A percentile compares a stretch with the other conserved stretches of the same genome.
Conservation (phyloP, 1,284 basidiomycete genomes). For the Cerrena zonata region DNA sequence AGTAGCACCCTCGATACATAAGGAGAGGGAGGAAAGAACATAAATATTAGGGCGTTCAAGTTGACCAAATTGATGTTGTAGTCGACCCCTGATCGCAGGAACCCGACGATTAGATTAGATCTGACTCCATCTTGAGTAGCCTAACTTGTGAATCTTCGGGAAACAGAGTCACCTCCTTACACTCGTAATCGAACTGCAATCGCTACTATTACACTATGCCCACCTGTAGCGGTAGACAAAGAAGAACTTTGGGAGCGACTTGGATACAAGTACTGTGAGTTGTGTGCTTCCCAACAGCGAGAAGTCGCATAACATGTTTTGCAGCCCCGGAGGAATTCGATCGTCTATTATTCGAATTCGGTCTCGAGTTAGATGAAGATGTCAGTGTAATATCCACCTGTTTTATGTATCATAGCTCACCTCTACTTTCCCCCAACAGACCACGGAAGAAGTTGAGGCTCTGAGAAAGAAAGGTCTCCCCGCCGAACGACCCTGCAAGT, state of each 20-base stretch:
- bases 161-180: neutral
- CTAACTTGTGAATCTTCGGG: no score
- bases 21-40: no score
- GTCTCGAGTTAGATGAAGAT: constrained; percentile 95
- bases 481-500: constrained; percentile 71
- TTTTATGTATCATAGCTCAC: neutral
- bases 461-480: constrained; percentile 77
- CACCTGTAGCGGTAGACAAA: constrained; percentile 92
- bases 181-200: neutral
- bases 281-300: no score
- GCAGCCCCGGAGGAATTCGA: constrained; percentile 91
- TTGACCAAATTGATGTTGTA: no score
- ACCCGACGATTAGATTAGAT: constrained; percentile 2
- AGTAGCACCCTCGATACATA: no score
- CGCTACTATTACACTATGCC: constrained; percentile 61
- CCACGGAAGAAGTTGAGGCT: constrained; percentile 82
- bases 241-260: constrained; percentile 87
- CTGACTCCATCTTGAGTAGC: neutral
- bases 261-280: constrained; percentile 77
- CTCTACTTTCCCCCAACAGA: constrained; percentile 42
- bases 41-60: no score
- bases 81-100: no score
- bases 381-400: constrained; percentile 45
- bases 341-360: constrained; percentile 94
- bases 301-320: no score